Base-by-base conservation (phyloP, 352 stramenopile species). In the Paralagenidium karlingii region DNA sequence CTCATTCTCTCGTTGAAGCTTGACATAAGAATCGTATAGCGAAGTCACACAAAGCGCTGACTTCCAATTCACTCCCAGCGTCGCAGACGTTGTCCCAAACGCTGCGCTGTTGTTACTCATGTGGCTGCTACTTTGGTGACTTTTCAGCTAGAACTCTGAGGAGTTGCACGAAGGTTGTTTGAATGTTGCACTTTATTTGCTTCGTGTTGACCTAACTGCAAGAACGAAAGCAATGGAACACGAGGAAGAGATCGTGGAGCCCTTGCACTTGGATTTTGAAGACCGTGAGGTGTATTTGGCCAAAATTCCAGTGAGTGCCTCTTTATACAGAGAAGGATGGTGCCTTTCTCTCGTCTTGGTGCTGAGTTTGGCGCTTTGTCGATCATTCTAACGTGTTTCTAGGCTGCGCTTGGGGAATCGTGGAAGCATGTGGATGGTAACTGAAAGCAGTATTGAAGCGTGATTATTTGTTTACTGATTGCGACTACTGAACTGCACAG, bases 231-330 rank as follows among this genome's bases (percentile, higher is more conserved):
- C n/a, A n/a, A 87, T 87, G 69, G 57, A 63, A 6, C 71, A 96
- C 45, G 82, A 94, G 39, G 75, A 89, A 30, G 66, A 94, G 38
- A 64, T 94, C n/a, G 74, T 94, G 32, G 82, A 95, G 74, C 77
- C 76, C 34, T 55, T 91, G 55, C 77, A 88, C 53, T 58, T 91
- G 30, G 77, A 91, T 47, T 68, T 87, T 22, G 74, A 91, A 60
- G 73, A 86, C 55, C 74, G 77, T 34, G 74, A 91, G 59, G 68
- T 91, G 43, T 91, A 88, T 47, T 62, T 91, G 38, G 77, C 75
- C 33, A 91, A 91, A 56, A 78, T 91, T 27, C 77, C 77, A 53
- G 77, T 91, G 49, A 37, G 57, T 51, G 1, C 9, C 2, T 8
- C 16, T 10, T 36, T 48, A 7, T 40, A 19, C 38, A 21, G 11